These are phyloP conservation scores for Aspergillus spinulosporus DNA, from an alignment of 2,329 filamentous ascomycete genomes.

Conservation along the genomic window DNA sequence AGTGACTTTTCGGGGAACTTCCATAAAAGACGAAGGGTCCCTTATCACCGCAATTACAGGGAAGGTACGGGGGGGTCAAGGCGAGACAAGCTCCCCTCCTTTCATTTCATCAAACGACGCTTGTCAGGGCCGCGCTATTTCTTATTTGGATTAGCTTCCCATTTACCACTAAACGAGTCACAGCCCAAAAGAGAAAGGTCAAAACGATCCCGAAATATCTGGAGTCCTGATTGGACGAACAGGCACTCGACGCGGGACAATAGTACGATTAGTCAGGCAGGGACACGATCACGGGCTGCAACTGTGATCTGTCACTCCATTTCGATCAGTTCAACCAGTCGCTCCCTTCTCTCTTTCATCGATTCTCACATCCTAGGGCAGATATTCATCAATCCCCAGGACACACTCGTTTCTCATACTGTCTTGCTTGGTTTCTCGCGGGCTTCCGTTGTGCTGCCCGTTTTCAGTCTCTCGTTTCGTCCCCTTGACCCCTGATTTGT, in stretches of 20 bases:
- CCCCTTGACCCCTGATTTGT: slow-evolving; percentile 10
- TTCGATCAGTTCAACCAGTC: background rate
- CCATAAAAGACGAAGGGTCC: background rate
- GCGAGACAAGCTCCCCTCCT: slow-evolving; percentile 21
- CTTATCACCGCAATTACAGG: background rate
- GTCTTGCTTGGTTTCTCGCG: slow-evolving; percentile 11
- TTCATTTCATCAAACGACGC: slow-evolving; percentile 17
- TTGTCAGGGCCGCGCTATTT: slow-evolving; percentile 1
- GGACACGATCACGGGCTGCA: slow-evolving; percentile 4
- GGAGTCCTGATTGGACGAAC: slow-evolving; percentile 13
- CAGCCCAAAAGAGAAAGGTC: background rate
- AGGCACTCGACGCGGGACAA: background rate
- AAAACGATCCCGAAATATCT: slow-evolving; percentile 8
- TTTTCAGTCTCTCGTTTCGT: slow-evolving; percentile 9
- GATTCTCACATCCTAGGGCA: slow-evolving; percentile 14
- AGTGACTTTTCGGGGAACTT: background rate
- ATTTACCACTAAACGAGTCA: no score
- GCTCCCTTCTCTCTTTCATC: slow-evolving; percentile 14
- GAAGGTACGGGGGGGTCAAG: background rate
- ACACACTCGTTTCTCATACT: slow-evolving; percentile 19
- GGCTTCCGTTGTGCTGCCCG: slow-evolving; percentile 10
- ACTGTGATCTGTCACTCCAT: slow-evolving; percentile 9
- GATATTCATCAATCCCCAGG: slow-evolving; percentile 8
- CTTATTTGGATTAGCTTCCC: background rate
- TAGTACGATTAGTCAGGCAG: slow-evolving; percentile 2